Evolutionary conservation across 805 yeast genomes (phyloP).

Genomic region (Monosporozyma aerobia): DNA sequence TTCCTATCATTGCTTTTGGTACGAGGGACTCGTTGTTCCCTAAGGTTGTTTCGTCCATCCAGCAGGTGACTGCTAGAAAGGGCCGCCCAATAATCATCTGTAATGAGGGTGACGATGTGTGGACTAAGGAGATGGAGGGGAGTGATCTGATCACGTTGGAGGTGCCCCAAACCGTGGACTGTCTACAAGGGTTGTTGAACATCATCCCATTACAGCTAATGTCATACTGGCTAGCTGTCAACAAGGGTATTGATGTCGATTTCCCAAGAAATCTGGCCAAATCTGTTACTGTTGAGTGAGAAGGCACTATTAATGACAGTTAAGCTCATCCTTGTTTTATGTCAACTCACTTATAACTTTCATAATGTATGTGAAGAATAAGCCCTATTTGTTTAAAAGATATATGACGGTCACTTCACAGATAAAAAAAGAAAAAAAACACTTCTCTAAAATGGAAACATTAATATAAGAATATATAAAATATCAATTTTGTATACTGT

Average conservation of each 20-base stretch:
- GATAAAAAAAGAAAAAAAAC: too few relatives aligned
- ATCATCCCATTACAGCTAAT: conserved; percentile 91
- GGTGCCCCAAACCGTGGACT: conserved; percentile 93
- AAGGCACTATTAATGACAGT: not conserved
- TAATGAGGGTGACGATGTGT: conserved; percentile 66
- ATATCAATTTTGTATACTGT: too few relatives aligned
- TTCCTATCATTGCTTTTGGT: conserved; percentile 93
- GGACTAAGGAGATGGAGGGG: conserved; percentile 34
- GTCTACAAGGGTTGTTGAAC: conserved; percentile 92
- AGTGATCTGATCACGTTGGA: conserved; percentile 60
- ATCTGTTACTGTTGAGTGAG: conserved; percentile 90
- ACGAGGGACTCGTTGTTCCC: conserved; percentile 95
- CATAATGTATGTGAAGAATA: too few relatives aligned
- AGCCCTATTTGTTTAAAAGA: too few relatives aligned
- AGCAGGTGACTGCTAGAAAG: conserved; percentile 93
- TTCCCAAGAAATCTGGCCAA: conserved; percentile 98
- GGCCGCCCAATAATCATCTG: conserved; percentile 94
- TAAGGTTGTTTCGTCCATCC: conserved; percentile 88
- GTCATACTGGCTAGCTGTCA: conserved; percentile 94
- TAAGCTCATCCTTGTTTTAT: not conserved
- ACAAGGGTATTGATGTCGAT: conserved; percentile 93
- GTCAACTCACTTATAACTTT: not conserved
- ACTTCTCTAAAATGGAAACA: too few relatives aligned
- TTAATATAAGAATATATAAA: too few relatives aligned
- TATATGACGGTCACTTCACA: too few relatives aligned